Evolutionary conservation across 2,329 filamentous ascomycete species (phyloP), one percentile per base, ranked within the genome.

Genomic region (Ambrosiella cleistominuta): DNA sequence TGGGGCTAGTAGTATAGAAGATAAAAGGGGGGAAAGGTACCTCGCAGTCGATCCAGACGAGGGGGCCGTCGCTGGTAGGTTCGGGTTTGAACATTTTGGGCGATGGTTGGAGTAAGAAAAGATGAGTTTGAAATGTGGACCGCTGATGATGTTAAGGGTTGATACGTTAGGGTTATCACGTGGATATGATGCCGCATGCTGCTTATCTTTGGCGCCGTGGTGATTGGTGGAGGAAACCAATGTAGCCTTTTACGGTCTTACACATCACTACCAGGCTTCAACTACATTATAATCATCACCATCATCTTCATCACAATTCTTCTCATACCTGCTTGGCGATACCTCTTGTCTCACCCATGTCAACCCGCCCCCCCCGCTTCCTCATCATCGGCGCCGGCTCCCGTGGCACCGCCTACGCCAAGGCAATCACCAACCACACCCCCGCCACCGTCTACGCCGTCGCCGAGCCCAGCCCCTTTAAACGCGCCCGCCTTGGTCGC

Each of bases 1-100:
- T 19, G 13, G 35, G 4, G 49, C 42, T 47, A 35, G 15, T 39
- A 39, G 47, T 27, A 27, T 27, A 51, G 47, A 11, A n/a, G 47
- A 35, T 19, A 38, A 45, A 38, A 40, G 7, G 47, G 42, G 15
- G 2, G 49, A 37, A 3, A 38, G 47, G 17, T 1, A 77, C 75
- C 71, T 79, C 76, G 63, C 75, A 78, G 71, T 95, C 88, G 63
- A 95, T 90, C 88, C 88, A 94, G 62, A 94, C 86, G 42, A 94
- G 71, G 7, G 85, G 84, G 63, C 82, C 81, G 59, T 70, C 68
- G 49, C 35, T 13, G 36, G 12, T 45, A 7, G 9, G 40, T 15
- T 47, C 13, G 6, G 17, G 19, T 12, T 5, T 56, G 8, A 49
- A 17, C 52, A 54, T 54, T 17, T 8, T 39, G 38, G 15, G 1